Conservation (phyloP, 495 filamentous ascomycete species). For the Staphylotrichum longicolle region DNA sequence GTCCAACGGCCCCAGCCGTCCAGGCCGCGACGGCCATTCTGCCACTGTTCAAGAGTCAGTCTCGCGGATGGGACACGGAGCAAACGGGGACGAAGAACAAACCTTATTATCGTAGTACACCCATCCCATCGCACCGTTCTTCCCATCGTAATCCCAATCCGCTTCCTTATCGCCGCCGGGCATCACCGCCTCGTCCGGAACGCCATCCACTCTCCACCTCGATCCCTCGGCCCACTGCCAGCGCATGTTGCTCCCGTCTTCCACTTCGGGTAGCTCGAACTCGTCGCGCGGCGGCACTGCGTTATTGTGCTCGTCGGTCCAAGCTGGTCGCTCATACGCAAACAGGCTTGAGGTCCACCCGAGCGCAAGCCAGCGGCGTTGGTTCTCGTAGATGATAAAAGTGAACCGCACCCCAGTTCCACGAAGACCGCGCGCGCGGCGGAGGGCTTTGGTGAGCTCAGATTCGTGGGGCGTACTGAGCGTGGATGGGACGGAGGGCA, state of each 20-base stretch:
- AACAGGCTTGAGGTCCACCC: slow-evolving; percentile 93
- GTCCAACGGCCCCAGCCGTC: slow-evolving; percentile 97
- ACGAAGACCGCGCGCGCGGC: slow-evolving; percentile 39
- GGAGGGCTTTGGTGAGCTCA: slow-evolving; percentile 39
- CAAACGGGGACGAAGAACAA: slow-evolving; percentile 21
- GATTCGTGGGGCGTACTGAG: slow-evolving; percentile 28
- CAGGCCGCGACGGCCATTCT: slow-evolving; percentile 79
- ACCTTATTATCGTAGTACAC: slow-evolving; percentile 99
- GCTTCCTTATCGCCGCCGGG: slow-evolving; percentile 44
- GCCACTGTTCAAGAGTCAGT: slow-evolving; percentile 61
- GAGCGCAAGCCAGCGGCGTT: slow-evolving; percentile 89
- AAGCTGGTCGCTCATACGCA: slow-evolving; percentile 80
- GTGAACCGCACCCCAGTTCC: slow-evolving; percentile 86
- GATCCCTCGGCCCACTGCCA: slow-evolving; percentile 89
- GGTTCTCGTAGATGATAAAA: slow-evolving; percentile 94
- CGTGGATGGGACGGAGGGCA: neutral
- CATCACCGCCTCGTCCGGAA: slow-evolving; percentile 52
- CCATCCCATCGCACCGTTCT: slow-evolving; percentile 74
- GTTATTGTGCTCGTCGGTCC: slow-evolving; percentile 96
- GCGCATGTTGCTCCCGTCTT: slow-evolving; percentile 66
- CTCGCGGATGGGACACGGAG: neutral
- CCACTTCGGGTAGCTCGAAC: slow-evolving; percentile 85
- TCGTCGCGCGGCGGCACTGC: slow-evolving; percentile 70
- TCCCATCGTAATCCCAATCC: slow-evolving; percentile 49
- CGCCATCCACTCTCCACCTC: slow-evolving; percentile 86